A percentile compares a stretch with the other conserved stretches of the same genome.
These are phyloP conservation scores for Apiotrichum brassicae DNA, from an alignment of 1,284 basidiomycete genomes.

Conservation along the genomic window DNA sequence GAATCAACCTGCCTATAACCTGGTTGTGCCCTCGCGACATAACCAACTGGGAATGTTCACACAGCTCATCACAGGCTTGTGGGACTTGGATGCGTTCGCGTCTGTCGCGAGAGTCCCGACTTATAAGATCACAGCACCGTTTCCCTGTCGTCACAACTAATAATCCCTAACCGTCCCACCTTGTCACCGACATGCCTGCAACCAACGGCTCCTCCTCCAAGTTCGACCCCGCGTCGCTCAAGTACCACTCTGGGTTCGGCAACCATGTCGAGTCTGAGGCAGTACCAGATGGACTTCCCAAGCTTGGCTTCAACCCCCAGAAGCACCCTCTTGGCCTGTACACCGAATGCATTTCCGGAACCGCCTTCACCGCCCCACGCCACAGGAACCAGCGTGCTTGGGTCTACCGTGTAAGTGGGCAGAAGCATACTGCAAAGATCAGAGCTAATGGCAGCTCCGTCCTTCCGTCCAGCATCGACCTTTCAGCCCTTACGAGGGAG, in stretches of 20 bases:
- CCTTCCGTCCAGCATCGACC: conserved; percentile 58
- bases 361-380: conserved; percentile 57
- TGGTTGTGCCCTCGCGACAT: too few species aligned
- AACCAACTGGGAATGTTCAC: too few species aligned
- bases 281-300: conserved; percentile 45
- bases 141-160: too few species aligned
- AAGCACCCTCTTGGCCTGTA: conserved; percentile 59
- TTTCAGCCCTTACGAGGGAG: conserved; percentile 10
- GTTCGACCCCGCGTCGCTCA: conserved; percentile 3
- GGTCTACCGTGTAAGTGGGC: conserved; percentile 22
- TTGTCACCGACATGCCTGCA: background rate
- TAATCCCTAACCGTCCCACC: background rate
- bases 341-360: conserved; percentile 55
- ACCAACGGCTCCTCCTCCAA: background rate
- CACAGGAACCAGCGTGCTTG: conserved; percentile 51
- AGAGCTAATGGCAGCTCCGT: conserved; percentile 29
- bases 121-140: too few species aligned
- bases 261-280: conserved; percentile 13
- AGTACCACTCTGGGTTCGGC: conserved; percentile 14
- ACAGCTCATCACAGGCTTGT: too few species aligned
- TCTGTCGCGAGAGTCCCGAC: too few species aligned
- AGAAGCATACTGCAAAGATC: background rate
- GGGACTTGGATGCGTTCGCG: too few species aligned
- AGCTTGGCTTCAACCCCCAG: conserved; percentile 59
- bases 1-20: too few species aligned